These are phyloP conservation scores for Aspergillus unguis DNA, from an alignment of 2,329 filamentous ascomycete genomes.

Conservation along the genomic window DNA sequence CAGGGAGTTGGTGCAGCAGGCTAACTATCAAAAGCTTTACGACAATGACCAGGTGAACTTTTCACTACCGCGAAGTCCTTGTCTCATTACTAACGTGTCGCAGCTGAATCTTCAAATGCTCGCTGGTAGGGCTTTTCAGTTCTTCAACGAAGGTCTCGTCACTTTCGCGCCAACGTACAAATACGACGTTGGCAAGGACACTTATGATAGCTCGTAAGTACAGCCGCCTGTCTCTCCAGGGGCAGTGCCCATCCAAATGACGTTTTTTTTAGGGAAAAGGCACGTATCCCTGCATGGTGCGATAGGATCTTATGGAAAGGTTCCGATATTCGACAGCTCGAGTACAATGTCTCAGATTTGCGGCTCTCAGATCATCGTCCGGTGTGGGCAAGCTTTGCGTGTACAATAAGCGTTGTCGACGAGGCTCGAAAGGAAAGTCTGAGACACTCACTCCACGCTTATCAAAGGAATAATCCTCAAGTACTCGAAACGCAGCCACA, in stretches of 20 bases:
- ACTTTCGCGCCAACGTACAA: conserved; percentile 93
- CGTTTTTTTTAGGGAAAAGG: conserved; percentile 67
- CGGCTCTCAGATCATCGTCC: conserved; percentile 95
- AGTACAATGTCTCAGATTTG: conserved; percentile 78
- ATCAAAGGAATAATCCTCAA: conserved; percentile 62
- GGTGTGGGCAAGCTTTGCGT: conserved; percentile 85
- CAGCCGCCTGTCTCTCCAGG: not conserved
- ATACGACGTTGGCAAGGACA: conserved; percentile 82
- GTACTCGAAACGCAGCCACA: conserved; percentile 26
- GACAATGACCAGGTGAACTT: conserved; percentile 78
- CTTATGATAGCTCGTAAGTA: conserved; percentile 83
- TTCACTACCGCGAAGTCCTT: conserved; percentile 3
- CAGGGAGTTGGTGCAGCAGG: conserved; percentile 66
- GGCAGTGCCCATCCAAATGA: conserved; percentile 18
- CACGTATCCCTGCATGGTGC: conserved; percentile 93
- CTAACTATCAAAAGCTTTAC: conserved; percentile 75
- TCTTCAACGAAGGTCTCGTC: conserved; percentile 86
- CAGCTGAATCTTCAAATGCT: conserved; percentile 95
- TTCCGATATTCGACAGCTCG: conserved; percentile 72
- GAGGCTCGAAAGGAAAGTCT: conserved; percentile 69
- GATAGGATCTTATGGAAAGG: conserved; percentile 90
- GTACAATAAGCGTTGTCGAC: conserved; percentile 75
- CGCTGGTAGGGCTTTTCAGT: conserved; percentile 80
- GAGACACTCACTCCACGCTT: conserved; percentile 69
- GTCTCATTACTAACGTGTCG: conserved; percentile 12